A percentile compares a stretch with the other conserved stretches of the same genome.
Evolutionary conservation across 2,329 filamentous ascomycete genomes (phyloP).

Genomic region (Arthroderma sp.): DNA sequence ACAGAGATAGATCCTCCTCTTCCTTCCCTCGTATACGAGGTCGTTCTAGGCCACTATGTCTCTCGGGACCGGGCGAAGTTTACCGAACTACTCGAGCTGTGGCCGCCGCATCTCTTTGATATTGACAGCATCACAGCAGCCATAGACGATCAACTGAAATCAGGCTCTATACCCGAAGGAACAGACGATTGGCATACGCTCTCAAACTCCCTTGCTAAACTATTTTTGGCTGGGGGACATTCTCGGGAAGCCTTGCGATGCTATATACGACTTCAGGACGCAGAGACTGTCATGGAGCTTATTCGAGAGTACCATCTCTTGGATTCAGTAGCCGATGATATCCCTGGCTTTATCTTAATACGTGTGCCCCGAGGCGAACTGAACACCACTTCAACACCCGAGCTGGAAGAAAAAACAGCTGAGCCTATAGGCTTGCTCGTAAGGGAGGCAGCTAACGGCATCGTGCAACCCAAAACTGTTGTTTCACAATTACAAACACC

Average conservation of each 20-base stretch:
- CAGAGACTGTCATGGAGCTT: constrained; percentile 72
- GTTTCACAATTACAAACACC: constrained; percentile 61
- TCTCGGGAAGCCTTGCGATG: constrained; percentile 74
- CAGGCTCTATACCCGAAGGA: constrained; percentile 60
- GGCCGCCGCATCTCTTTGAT: constrained; percentile 76
- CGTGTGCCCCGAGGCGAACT: constrained; percentile 63
- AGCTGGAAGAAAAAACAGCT: constrained; percentile 65
- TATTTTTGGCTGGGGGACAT: constrained; percentile 70
- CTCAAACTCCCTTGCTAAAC: constrained; percentile 70
- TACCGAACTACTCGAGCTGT: constrained; percentile 64
- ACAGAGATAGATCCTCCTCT: constrained; percentile 66
- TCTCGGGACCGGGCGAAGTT: constrained; percentile 62
- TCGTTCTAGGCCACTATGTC: constrained; percentile 80
- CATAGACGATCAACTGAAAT: constrained; percentile 70
- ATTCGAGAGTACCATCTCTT: constrained; percentile 84
- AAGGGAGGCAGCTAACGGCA: constrained; percentile 78
- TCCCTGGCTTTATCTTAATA: constrained; percentile 74
- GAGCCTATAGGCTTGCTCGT: constrained; percentile 81
- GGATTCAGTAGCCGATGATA: constrained; percentile 77
- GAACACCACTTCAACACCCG: constrained; percentile 49
- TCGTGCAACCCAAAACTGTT: constrained; percentile 65
- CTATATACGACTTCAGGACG: constrained; percentile 84
- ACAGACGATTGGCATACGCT: constrained; percentile 81
- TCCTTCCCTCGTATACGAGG: constrained; percentile 71
- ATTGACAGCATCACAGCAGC: constrained; percentile 61